Evolutionary conservation across 2,329 filamentous ascomycete species (phyloP), one percentile per base, ranked within the genome.

Genomic region (Meredithiella fracta): DNA sequence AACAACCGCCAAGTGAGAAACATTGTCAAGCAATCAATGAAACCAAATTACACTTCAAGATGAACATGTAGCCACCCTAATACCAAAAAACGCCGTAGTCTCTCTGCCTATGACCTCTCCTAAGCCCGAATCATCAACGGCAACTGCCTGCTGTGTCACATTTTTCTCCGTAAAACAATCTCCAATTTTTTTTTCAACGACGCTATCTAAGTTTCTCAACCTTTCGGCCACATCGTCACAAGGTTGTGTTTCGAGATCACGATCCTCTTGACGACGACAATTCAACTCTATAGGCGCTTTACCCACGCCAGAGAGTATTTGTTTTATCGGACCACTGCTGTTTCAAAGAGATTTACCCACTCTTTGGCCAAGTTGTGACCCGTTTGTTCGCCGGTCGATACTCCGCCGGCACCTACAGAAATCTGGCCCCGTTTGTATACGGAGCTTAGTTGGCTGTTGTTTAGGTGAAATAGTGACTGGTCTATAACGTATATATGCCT

Each of bases 321-420:
- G 40, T 44, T 14, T n/a, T 44, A 44, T 22, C 14, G 40, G 40
- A 44, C 17, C 40, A 44, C 40, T 26, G 17, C 20, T 40, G 15
- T 38, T 11, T 31, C 15, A 22, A n/a, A 38, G 50, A 52, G 47
- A 52, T 7, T 40, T 52, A 52, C 50, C 50, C 50, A 22, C 31
- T 52, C 50, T 52, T 25, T 15, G 15, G n/a, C 17, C n/a, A 38
- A 15, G 37, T 52, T 38, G 29, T 26, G 40, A 17, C 8, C 11
- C 11, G 11, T 20, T 17, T 44, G 11, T 44, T 44, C 14, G 4
- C 40, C 17, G 40, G 40, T 44, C 40, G 20, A 44, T 22, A 44
- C 14, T 1, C 14, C 20, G 40, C 40, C 11, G 20, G 29, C 29
- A n/a, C n/a, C 29, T 11, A 5, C 29, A 5, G 29, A 34, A 5